Evolutionary conservation across 1,139 yeast species (phyloP), one percentile per base, ranked within the genome.

Genomic region (Pichia sp.): DNA sequence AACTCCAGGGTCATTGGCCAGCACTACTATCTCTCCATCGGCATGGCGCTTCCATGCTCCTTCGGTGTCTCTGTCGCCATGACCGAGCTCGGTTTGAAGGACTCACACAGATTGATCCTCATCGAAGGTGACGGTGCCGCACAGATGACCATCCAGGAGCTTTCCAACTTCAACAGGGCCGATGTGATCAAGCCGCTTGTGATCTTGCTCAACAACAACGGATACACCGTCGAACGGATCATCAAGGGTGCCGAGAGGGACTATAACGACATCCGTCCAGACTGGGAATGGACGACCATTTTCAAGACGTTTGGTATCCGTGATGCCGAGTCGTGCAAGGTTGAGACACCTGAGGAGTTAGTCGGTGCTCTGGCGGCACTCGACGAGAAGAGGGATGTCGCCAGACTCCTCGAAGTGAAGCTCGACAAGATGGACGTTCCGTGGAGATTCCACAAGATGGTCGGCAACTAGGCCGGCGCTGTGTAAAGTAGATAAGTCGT

Each of bases 81-180:
- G 58, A 72, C 75, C 47, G 94, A 88, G 60, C 52, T 69, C 46
- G 55, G 44, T 4, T 42, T 48, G 4, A 54, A 57, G 10, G 61
- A 68, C 6, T 73, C 79, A 36, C 76, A 4, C 14, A 14, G 95
- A 54, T 75, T 87, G 20, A 67, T 87, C 17, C 69, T 89, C 10
- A 70, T 87, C 24, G 90, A 85, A 69, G 96, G 96, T 42, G 96
- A 90, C 61, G 96, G 96, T 3, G 83, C 94, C 9, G 89, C 96
- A 2, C 95, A 87, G 67, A 85, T 89, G 95, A 87, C 96, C 2
- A 75, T 84, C 40, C 91, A 85, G 66, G 96, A 89, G 63, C 67
- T 88, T 42, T 79, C 93, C 2, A 79, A 88, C 22, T 82, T 76
- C 62, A 67, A 85, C 42, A 76, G 90, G 48, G 39, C 28, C n/a